A percentile compares a stretch with the other conserved stretches of the same genome.
Evolutionary conservation across 176 grass and related monocot genomes (phyloP).

Genomic region (Oryza rufipogon): DNA sequence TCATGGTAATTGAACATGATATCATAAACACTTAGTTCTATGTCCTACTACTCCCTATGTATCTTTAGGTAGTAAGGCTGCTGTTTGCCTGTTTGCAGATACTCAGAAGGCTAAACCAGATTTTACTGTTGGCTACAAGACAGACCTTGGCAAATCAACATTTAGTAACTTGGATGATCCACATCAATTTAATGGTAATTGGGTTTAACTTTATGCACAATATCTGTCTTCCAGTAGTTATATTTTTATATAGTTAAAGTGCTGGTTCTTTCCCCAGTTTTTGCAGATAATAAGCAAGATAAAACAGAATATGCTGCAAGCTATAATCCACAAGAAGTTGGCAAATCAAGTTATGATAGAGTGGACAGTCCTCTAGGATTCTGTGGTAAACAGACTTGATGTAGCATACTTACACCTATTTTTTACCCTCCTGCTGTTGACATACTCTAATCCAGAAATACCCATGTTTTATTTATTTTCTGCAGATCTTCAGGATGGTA

Average conservation of each 20-base stretch:
- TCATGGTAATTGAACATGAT: conserved; percentile 36
- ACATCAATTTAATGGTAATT: conserved; percentile 17
- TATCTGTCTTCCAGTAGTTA: conserved; percentile 14
- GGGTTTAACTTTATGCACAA: conserved; percentile 26
- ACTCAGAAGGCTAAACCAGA: conserved; percentile 16
- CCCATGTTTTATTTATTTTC: conserved; percentile 6
- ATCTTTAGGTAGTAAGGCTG: background rate
- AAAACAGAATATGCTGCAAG: conserved; percentile 16
- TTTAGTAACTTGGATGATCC: conserved; percentile 11
- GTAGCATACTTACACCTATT: background rate
- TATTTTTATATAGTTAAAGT: conserved; percentile 1
- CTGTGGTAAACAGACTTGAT: conserved; percentile 34
- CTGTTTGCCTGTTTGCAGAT: conserved; percentile 18
- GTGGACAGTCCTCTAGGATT: conserved; percentile 22
- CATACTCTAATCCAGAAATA: conserved; percentile 25
- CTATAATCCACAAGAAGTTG: conserved; percentile 20
- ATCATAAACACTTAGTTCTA: conserved; percentile 22
- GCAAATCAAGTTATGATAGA: conserved; percentile 24
- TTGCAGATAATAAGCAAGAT: conserved; percentile 37
- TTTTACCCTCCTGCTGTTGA: conserved; percentile 17
- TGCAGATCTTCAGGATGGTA: conserved; percentile 42
- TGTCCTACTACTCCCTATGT: background rate
- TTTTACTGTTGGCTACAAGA: background rate
- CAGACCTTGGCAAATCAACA: background rate
- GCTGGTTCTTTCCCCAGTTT: conserved; percentile 28